These are phyloP conservation scores for Fraxinus platypoda DNA, from an alignment of 305 asterid species.

Conservation along the genomic window DNA sequence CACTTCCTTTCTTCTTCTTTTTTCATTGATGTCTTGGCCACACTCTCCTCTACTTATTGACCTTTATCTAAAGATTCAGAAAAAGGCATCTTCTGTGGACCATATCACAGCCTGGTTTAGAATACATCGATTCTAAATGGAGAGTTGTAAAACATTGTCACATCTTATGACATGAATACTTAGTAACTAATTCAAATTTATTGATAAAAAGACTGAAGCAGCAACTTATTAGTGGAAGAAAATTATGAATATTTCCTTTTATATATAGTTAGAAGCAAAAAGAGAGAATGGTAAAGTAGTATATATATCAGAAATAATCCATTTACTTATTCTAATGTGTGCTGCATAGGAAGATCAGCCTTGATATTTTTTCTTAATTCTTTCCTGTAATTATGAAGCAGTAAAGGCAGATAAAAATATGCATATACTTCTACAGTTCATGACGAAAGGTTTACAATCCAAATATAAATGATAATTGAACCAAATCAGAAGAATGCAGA, in stretches of 20 bases:
- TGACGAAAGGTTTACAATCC: no score
- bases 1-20: conserved; percentile 22
- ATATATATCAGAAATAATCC: no score
- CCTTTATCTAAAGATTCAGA: not conserved
- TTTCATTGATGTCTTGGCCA: conserved; percentile 10
- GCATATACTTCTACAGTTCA: no score
- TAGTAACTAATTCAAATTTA: not conserved
- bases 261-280: no score
- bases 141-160: not conserved
- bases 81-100: not conserved
- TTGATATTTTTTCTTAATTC: no score
- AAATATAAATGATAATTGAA: no score
- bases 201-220: not conserved
- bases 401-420: not conserved
- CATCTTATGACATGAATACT: not conserved
- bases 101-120: not conserved
- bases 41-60: not conserved
- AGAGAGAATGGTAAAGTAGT: not conserved
- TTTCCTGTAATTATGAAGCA: not conserved
- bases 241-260: no score
- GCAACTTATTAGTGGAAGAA: no score
- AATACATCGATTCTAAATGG: not conserved
- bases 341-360: no score
- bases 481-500: not conserved
- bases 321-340: no score